Base-by-base conservation (phyloP, 805 yeast species). In the Ogataea methanolica region DNA sequence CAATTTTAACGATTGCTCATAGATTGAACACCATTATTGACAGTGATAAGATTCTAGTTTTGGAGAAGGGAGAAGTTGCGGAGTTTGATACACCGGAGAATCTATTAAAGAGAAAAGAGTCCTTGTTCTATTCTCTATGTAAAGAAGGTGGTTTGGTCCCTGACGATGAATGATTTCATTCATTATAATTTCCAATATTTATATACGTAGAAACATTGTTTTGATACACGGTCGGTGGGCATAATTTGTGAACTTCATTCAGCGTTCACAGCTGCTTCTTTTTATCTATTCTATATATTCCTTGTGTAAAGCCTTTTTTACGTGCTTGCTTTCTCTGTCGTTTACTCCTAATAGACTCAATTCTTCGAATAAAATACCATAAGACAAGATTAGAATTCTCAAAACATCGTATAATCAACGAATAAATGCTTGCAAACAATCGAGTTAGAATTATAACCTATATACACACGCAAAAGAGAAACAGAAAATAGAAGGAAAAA, bases 1-100 rank as follows among this genome's bases (percentile, higher is more conserved):
- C 95, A 0, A 87, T 87, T 56, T 70, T 87, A 55, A 87, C 95
- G 1, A 87, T 87, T 69, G 96, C 96, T 1, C 96, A 87, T 63
- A 76, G 96, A 70, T 71, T 87, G 59, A 84, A 87, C 63, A 87
- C 95, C 2, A 85, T 87, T 54, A 77, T 87, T 75, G 94, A 86
- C 58, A 83, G 88, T 49, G 96, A 87, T 62, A 71, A 80, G 51
- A 86, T 87, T 41, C 74, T 87, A 48, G 94, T 86, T 1, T 71
- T 87, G 54, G 94, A 87, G 54, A 75, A 80, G 51, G 96, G 96
- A 51, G 70, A 73, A 55, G 83, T 87, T 38, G 83, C 81, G 9
- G 96, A 87, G 61, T 86, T 85, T 62, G 95, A 85, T 58, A 69
- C 83, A 0, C 94, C 95, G 2, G 72, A 65, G 29, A 78, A 77